Evolutionary conservation across 352 stramenopile species (phyloP).

Genomic region (Plasmopara halstedii): DNA sequence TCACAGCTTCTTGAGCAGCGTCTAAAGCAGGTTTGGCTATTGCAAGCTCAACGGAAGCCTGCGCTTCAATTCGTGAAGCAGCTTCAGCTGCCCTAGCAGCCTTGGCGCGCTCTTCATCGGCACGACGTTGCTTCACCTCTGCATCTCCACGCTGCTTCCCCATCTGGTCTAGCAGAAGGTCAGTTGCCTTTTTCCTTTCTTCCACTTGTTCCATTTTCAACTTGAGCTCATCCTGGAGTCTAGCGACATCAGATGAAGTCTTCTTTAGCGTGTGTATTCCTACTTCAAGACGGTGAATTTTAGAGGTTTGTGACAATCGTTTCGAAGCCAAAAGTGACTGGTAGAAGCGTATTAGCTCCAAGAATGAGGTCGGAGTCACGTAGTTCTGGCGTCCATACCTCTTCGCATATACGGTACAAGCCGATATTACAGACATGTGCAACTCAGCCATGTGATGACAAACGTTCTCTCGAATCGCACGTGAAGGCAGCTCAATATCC

Average conservation of each 20-base stretch:
- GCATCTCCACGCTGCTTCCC: slow-evolving; percentile 85
- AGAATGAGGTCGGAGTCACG: slow-evolving; percentile 88
- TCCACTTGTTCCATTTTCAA: slow-evolving; percentile 88
- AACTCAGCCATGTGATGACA: slow-evolving; percentile 91
- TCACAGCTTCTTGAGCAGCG: slow-evolving; percentile 78
- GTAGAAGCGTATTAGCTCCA: slow-evolving; percentile 91
- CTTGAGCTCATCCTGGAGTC: slow-evolving; percentile 79
- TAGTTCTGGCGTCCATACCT: slow-evolving; percentile 85
- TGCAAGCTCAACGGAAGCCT: slow-evolving; percentile 62
- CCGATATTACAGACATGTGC: slow-evolving; percentile 77
- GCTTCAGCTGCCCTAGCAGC: slow-evolving; percentile 58
- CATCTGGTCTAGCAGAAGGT: slow-evolving; percentile 84
- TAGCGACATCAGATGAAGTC: slow-evolving; percentile 67
- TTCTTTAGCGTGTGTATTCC: slow-evolving; percentile 81
- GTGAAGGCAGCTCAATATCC: slow-evolving; percentile 52
- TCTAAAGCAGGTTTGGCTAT: slow-evolving; percentile 80
- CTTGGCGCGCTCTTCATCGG: slow-evolving; percentile 73
- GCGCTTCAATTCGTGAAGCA: slow-evolving; percentile 54
- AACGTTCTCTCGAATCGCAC: slow-evolving; percentile 86
- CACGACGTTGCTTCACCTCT: slow-evolving; percentile 77
- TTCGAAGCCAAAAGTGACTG: slow-evolving; percentile 64
- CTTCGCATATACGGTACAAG: slow-evolving; percentile 70
- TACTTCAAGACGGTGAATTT: slow-evolving; percentile 79
- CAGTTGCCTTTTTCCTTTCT: slow-evolving; percentile 82
- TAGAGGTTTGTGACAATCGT: slow-evolving; percentile 38